Base-by-base conservation (phyloP, 805 yeast species). In the Candida sphagnicola region DNA sequence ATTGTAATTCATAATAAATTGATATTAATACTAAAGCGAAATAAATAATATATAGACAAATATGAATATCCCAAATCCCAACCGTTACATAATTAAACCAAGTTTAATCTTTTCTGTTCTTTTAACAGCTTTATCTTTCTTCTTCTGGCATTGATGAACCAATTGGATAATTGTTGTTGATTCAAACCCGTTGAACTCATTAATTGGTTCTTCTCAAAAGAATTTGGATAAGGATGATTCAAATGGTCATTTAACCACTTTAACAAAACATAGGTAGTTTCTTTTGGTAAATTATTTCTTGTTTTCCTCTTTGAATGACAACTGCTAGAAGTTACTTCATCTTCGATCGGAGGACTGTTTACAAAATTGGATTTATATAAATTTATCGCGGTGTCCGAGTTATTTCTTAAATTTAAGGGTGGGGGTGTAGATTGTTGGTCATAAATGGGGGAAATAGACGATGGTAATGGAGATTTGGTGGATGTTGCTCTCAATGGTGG, bases 101-200 rank as follows among this genome's bases (percentile, higher is more conserved):
- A 45, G 35, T 38, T 45, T 18, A 50, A 37, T 13, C 49, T 31
- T 31, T 52, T 51, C 40, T 61, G 63, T 44, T 74, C 74, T 48
- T 74, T 69, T 44, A 77, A 59, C 31, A 58, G 50, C 53, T 72
- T 75, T 37, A 86, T 74, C 53, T 84, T 79, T 48, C 95, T 69
- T 51, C 95, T 71, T 50, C 95, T 75, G 14, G 91, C 95, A 56
- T 86, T 86, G 53, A 86, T 87, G 52, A 86, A 86, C 95, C 95
- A 86, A 55, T 86, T 87, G 47, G 85, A 75, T 44, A 86, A 71
- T 59, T 86, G 95, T 44, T 84, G 87, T 59, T 82, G 79, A 45
- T 86, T 83, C 54, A 86, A 70, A 0, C 93, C 91, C 0, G 95
- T 86, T 54, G 74, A 71, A 48, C 72, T 67, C 71, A 84, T 75